Evolutionary conservation across 768 basidiomycete genomes (phyloP).

Genomic region (Porpolomopsis calyptriformis): DNA sequence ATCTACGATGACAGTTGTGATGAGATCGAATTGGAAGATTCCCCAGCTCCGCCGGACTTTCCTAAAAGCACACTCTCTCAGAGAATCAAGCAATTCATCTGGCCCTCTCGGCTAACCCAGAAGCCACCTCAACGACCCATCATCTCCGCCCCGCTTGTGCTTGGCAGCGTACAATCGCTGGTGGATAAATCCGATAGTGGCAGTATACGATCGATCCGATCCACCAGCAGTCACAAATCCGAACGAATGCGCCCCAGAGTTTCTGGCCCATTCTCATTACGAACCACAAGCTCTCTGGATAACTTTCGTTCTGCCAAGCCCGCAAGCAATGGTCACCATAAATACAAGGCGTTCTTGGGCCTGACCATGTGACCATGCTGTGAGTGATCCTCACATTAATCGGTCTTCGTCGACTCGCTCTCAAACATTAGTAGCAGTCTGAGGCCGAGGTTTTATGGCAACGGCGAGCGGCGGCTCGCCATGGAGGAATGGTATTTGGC

Average conservation of each 20-base stretch:
- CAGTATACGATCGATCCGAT: background rate
- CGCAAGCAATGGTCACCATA: background rate
- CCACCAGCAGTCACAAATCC: background rate
- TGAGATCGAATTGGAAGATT: slow-evolving; percentile 4
- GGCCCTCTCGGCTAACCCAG: slow-evolving; percentile 7
- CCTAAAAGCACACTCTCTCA: slow-evolving; percentile 1
- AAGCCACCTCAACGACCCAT: slow-evolving; percentile 19
- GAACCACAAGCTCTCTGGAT: background rate
- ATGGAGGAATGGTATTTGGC: no score
- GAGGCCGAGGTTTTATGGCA: no score
- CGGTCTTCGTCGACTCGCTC: no score
- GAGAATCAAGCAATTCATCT: slow-evolving; percentile 25
- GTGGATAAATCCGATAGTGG: background rate
- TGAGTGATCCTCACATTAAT: background rate
- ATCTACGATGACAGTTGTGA: slow-evolving; percentile 7
- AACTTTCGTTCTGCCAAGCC: slow-evolving; percentile 2
- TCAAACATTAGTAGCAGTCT: no score
- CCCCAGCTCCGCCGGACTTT: background rate
- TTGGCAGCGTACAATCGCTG: slow-evolving; percentile 20
- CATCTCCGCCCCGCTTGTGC: slow-evolving; percentile 38
- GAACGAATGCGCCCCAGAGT: background rate
- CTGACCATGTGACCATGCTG: background rate
- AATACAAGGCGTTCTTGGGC: background rate
- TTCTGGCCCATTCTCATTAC: background rate
- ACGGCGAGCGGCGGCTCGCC: no score